Base-by-base conservation (phyloP, 83 land plant species). In the Diphasiastrum complanatum region DNA sequence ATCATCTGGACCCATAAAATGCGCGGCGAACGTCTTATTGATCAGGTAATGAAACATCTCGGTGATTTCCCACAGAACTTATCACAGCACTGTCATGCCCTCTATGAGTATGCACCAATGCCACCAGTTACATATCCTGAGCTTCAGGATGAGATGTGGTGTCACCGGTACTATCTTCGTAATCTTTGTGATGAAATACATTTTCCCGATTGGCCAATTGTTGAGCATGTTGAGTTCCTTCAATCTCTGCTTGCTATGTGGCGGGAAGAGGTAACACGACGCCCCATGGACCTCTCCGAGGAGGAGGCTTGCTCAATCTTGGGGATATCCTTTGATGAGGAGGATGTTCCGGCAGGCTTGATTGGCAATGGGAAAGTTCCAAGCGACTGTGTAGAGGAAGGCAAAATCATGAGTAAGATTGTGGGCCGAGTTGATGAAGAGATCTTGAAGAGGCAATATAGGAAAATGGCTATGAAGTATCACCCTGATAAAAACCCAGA, bases 401-500 rank as follows among this genome's bases (percentile, higher is more conserved):
- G 43, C 0, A 61, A 66, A 69, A 50, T 25, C 61, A 55, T 61
- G 47, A 65, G 82, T 20, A 83, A 76, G 68, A 68, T 76, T 56
- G 60, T 76, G 55, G 81, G 76, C 37, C 79, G 82, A 51, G 75
- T 95, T 57, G 99, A 95, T 79, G 99, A 95, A 61, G 99, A 95
- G 62, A 79, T 84, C 64, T 82, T 95, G 8, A 95, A 95, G 63
- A 75, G 99, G 26, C 99, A 95, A 54, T 95, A 95, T 61, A 75
- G 99, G 54, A 95, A 91, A 75, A 83, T 95, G 68, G 99, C 99
- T 28, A 95, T 95, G 91, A 82, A 67, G 48, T 95, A 86, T 73
- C 99, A 95, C 68, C 99, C 99, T 22, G 99, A 95, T 69, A 95
- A 95, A 66, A 95, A 95, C 61, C 99, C 99, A 60, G 93, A 89